Conservation (phyloP, 1,284 basidiomycete genomes). For the Megacollybia platyphylla region DNA sequence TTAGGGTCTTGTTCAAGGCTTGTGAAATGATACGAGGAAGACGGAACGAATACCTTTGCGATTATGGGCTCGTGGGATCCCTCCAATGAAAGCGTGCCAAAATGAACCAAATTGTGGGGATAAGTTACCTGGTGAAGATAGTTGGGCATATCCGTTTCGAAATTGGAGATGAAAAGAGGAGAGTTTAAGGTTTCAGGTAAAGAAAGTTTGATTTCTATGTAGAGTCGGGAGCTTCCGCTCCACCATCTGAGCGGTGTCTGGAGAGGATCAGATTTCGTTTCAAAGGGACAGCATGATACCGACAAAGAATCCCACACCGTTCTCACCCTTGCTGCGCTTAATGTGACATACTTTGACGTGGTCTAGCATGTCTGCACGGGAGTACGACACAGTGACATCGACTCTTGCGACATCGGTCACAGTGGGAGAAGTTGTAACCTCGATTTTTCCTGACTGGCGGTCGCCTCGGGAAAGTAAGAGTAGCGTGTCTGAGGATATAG, state of each 20-base stretch:
- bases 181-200: slow-evolving; percentile 15
- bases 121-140: slow-evolving; percentile 15
- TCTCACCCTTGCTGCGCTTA: slow-evolving; percentile 13
- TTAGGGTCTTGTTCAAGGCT: background rate
- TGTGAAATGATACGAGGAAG: background rate
- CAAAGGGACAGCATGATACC: slow-evolving; percentile 8
- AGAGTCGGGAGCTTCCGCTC: background rate
- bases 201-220: slow-evolving; percentile 17
- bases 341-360: slow-evolving; percentile 20
- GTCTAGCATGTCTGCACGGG: slow-evolving; percentile 13
- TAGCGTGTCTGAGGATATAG: slow-evolving; percentile 21
- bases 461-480: slow-evolving; percentile 26
- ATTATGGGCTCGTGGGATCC: slow-evolving; percentile 18
- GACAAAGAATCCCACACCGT: slow-evolving; percentile 29
- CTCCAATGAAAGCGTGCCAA: slow-evolving; percentile 16
- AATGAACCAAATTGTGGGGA: slow-evolving; percentile 14
- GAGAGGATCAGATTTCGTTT: background rate
- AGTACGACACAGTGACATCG: slow-evolving; percentile 18
- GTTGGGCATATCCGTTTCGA: slow-evolving; percentile 26
- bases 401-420: slow-evolving; percentile 15
- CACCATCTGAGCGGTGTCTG: slow-evolving; percentile 8
- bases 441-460: slow-evolving; percentile 13
- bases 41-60: slow-evolving; percentile 13
- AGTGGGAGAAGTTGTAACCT: slow-evolving; percentile 15
- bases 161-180: slow-evolving; percentile 17